phyloP scores from a whole-genome alignment of 768 basidiomycete species.

The Cubamyces sp. region DNA sequence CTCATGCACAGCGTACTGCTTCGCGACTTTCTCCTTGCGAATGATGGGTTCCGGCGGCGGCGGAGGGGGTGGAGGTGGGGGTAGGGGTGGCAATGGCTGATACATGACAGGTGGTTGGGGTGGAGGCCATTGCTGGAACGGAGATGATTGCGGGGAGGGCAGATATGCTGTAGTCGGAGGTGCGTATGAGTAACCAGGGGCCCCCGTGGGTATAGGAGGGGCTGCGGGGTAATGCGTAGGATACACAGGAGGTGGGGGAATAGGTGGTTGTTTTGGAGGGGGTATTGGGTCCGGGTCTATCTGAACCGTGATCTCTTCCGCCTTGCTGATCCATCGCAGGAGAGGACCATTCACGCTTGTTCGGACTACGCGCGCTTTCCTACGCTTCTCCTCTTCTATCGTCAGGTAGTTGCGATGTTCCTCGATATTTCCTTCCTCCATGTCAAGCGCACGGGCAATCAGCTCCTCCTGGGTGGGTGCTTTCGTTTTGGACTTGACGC shows the following conservation, averaged over 20 bases:
- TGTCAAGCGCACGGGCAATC: slow-evolving; percentile 80
- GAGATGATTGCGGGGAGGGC: background rate
- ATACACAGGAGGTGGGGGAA: background rate
- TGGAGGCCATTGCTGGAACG: slow-evolving; percentile 21
- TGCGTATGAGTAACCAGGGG: slow-evolving; percentile 7
- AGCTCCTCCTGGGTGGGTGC: slow-evolving; percentile 80
- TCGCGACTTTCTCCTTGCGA: slow-evolving; percentile 55
- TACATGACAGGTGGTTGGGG: slow-evolving; percentile 14
- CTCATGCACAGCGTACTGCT: slow-evolving; percentile 77
- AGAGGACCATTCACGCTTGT: slow-evolving; percentile 66
- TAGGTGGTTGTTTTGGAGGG: background rate
- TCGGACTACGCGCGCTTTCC: slow-evolving; percentile 64
- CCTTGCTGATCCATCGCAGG: slow-evolving; percentile 70
- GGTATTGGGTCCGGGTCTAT: slow-evolving; percentile 41
- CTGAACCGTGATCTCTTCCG: slow-evolving; percentile 57
- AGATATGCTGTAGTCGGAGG: background rate
- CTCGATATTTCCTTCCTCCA: slow-evolving; percentile 81
- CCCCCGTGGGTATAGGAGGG: background rate
- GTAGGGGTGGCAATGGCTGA: slow-evolving; percentile 32
- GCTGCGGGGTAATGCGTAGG: background rate
- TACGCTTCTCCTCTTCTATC: slow-evolving; percentile 82
- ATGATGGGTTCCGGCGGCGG: slow-evolving; percentile 33
- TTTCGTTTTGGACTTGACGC: slow-evolving; percentile 54
- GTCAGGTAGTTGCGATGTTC: slow-evolving; percentile 81
- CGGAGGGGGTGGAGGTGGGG: slow-evolving; percentile 20